These are phyloP conservation scores for Termitomyces sp. DNA, from an alignment of 1,284 basidiomycete genomes.

Conservation along the genomic window DNA sequence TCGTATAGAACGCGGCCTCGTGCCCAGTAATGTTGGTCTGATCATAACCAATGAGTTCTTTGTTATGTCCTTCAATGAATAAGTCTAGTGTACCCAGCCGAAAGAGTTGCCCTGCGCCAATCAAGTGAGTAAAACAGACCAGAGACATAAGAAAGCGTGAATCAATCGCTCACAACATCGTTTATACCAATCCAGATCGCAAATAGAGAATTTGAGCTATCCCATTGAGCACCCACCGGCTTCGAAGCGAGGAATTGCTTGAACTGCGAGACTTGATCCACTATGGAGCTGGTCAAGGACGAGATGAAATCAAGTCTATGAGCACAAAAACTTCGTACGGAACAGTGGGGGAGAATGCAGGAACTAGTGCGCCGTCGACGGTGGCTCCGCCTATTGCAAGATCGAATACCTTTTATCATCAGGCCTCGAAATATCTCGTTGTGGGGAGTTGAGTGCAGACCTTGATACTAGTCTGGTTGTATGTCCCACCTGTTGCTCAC, in stretches of 20 bases:
- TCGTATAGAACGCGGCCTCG: slow-evolving; percentile 44
- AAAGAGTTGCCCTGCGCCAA: slow-evolving; percentile 44
- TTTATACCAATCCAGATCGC: slow-evolving; percentile 67
- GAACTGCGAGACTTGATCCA: slow-evolving; percentile 59
- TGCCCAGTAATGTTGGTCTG: slow-evolving; percentile 48
- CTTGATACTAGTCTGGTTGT: slow-evolving; percentile 53
- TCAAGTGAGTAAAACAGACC: background rate
- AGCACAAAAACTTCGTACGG: slow-evolving; percentile 30
- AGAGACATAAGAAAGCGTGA: background rate
- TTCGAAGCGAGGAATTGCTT: slow-evolving; percentile 45
- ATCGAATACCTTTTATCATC: slow-evolving; percentile 46
- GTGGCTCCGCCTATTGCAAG: slow-evolving; percentile 59
- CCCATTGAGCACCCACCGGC: slow-evolving; percentile 49
- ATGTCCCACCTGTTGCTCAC: slow-evolving; percentile 32
- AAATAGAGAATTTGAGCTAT: slow-evolving; percentile 51
- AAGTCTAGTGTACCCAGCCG: slow-evolving; percentile 41
- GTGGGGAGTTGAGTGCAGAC: slow-evolving; percentile 22
- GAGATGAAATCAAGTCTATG: background rate
- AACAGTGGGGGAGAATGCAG: slow-evolving; percentile 52
- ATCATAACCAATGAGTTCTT: background rate
- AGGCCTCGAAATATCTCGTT: background rate
- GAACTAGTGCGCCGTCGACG: slow-evolving; percentile 53
- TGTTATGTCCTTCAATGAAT: background rate
- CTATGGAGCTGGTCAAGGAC: slow-evolving; percentile 43
- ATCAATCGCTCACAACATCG: slow-evolving; percentile 43